These are phyloP conservation scores for Sordaria brevicollis DNA, from an alignment of 495 filamentous ascomycete genomes.

Conservation along the genomic window DNA sequence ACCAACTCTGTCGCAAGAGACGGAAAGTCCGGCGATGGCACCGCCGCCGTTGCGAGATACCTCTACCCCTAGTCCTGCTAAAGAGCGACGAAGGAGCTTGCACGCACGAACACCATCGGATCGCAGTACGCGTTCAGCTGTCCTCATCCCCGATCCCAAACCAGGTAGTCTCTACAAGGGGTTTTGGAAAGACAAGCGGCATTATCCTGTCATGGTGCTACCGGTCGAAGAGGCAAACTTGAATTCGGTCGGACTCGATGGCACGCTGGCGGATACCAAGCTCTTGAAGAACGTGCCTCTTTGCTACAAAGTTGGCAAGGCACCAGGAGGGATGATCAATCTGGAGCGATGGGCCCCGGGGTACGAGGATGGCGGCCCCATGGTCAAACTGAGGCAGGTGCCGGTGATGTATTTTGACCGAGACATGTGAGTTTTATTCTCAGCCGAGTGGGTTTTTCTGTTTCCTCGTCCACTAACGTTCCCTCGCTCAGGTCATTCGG, in stretches of 20 bases:
- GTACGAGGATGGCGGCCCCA: slow-evolving; percentile 27
- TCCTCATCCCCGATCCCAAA: slow-evolving; percentile 6
- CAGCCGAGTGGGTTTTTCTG: background rate
- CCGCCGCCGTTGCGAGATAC: background rate
- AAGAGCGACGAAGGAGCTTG: background rate
- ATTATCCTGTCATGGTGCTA: slow-evolving; percentile 31
- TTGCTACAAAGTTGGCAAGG: slow-evolving; percentile 23
- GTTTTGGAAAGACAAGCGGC: slow-evolving; percentile 16
- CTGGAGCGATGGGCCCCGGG: slow-evolving; percentile 31
- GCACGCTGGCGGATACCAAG: slow-evolving; percentile 21
- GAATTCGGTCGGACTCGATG: slow-evolving; percentile 18
- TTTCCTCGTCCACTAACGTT: slow-evolving; percentile 5
- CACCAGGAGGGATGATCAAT: background rate
- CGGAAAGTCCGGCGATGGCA: background rate
- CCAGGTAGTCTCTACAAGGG: slow-evolving; percentile 24
- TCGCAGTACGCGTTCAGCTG: background rate
- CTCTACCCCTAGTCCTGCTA: background rate
- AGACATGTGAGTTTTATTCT: slow-evolving; percentile 6
- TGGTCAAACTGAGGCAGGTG: slow-evolving; percentile 27
- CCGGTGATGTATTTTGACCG: slow-evolving; percentile 34
- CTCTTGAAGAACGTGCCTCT: slow-evolving; percentile 23
- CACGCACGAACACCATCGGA: background rate
- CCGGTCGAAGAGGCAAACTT: slow-evolving; percentile 23
- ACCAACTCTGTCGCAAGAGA: background rate
- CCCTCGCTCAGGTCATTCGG: slow-evolving; percentile 13